A percentile compares a stretch with the other conserved stretches of the same genome.
Evolutionary conservation across 1,284 basidiomycete species (phyloP).

Genomic region (Cutaneotrichosporon spelunceum): DNA sequence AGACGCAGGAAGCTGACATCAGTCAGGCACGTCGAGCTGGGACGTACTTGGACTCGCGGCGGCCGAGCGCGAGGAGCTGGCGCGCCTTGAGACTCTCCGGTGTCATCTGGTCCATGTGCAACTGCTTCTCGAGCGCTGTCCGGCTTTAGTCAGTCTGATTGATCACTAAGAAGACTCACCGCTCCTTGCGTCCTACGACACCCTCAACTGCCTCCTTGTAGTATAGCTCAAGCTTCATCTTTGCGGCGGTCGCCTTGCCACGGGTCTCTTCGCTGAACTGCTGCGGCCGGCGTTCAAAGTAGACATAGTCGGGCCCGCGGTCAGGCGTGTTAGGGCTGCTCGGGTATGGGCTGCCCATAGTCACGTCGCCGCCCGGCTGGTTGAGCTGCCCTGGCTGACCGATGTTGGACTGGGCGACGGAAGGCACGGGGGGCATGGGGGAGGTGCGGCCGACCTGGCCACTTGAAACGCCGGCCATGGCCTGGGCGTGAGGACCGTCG

Average conservation of each 20-base stretch:
- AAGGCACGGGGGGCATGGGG: slow-evolving; percentile 41
- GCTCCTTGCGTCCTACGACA: slow-evolving; percentile 80
- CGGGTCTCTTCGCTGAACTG: slow-evolving; percentile 84
- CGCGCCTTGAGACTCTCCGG: slow-evolving; percentile 83
- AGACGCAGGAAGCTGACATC: slow-evolving; percentile 68
- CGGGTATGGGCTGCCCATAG: background rate
- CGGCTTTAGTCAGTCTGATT: slow-evolving; percentile 58
- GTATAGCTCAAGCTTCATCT: slow-evolving; percentile 94
- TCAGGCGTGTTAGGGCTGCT: slow-evolving; percentile 27
- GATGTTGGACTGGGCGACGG: slow-evolving; percentile 33
- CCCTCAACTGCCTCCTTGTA: slow-evolving; percentile 94
- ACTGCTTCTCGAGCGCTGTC: slow-evolving; percentile 85
- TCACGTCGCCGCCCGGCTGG: slow-evolving; percentile 12
- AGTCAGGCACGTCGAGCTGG: background rate
- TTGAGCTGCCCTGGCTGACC: slow-evolving; percentile 37
- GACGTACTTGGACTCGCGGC: slow-evolving; percentile 72
- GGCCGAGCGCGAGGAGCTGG: slow-evolving; percentile 84
- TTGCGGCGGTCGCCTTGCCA: slow-evolving; percentile 89
- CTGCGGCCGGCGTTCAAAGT: slow-evolving; percentile 83
- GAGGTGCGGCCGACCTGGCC: slow-evolving; percentile 30
- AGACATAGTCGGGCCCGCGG: slow-evolving; percentile 73
- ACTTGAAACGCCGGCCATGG: slow-evolving; percentile 12
- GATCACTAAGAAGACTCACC: slow-evolving; percentile 56
- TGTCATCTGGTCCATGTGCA: slow-evolving; percentile 69
- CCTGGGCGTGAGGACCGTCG: slow-evolving; percentile 23